These are phyloP conservation scores for Dryas octopetala DNA, from an alignment of 306 rosid genomes.

Conservation along the genomic window DNA sequence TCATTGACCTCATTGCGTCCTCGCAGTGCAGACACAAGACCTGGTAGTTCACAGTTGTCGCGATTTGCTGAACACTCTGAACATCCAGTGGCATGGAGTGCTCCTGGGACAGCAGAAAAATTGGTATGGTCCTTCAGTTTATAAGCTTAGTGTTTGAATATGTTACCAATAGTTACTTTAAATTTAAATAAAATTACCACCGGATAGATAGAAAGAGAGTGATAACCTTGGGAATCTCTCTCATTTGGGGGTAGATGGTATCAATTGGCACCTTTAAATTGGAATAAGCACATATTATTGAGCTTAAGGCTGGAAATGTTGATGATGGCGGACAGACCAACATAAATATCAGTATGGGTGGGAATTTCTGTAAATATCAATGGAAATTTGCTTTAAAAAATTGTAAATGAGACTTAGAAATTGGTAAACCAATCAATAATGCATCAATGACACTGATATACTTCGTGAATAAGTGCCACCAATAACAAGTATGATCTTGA, in stretches of 20 bases:
- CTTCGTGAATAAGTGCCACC: too few relatives aligned
- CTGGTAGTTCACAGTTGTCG: constrained; percentile 94
- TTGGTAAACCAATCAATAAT: too few relatives aligned
- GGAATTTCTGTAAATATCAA: not conserved
- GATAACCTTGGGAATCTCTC: constrained; percentile 2
- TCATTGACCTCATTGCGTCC: constrained; percentile 77
- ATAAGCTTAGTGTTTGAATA: constrained; percentile 5
- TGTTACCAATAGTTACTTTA: not conserved
- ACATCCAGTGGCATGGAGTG: constrained; percentile 74
- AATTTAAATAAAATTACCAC: too few relatives aligned
- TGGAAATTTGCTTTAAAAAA: too few relatives aligned
- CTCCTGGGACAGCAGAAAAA: constrained; percentile 72
- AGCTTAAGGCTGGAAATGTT: not conserved
- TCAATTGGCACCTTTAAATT: not conserved
- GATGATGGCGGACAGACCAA: not conserved
- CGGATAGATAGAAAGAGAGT: not conserved
- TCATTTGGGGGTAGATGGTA: not conserved
- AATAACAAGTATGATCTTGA: too few relatives aligned
- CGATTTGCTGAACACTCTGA: constrained; percentile 89
- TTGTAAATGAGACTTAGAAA: too few relatives aligned
- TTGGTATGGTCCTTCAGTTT: constrained; percentile 48
- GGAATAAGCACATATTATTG: not conserved
- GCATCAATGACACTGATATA: too few relatives aligned
- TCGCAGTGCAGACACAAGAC: constrained; percentile 95
- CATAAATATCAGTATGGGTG: not conserved